These are phyloP conservation scores for Penicillium samsonianum DNA, from an alignment of 495 filamentous ascomycete genomes.

Conservation along the genomic window DNA sequence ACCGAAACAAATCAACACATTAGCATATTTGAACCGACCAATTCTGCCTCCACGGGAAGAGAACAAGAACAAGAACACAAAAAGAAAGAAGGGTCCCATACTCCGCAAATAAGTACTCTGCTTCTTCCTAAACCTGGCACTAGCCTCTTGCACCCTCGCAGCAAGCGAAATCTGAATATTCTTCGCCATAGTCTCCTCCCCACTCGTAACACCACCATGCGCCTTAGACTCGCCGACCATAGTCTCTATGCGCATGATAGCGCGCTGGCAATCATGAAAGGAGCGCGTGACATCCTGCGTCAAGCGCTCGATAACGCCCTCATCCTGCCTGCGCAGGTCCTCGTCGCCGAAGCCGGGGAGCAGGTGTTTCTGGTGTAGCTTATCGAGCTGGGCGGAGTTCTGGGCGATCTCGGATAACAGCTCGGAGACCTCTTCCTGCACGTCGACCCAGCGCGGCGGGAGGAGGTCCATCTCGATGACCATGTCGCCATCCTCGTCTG, in stretches of 20 bases:
- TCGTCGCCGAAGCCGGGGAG: slow-evolving; percentile 97
- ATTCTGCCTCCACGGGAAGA: neutral
- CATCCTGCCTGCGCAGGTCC: slow-evolving; percentile 76
- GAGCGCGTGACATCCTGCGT: slow-evolving; percentile 85
- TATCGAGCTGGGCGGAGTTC: slow-evolving; percentile 81
- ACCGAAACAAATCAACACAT: slow-evolving; percentile 5
- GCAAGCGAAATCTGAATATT: slow-evolving; percentile 94
- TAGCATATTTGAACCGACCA: slow-evolving; percentile 7
- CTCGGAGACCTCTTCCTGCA: slow-evolving; percentile 90
- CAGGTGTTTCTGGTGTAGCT: slow-evolving; percentile 95
- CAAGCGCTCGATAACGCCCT: slow-evolving; percentile 82
- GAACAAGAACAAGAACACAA: neutral
- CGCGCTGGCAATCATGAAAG: slow-evolving; percentile 86
- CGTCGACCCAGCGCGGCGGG: slow-evolving; percentile 92
- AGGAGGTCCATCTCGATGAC: slow-evolving; percentile 98
- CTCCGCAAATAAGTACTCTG: slow-evolving; percentile 96
- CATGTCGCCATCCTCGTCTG: slow-evolving; percentile 83
- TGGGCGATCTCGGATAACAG: slow-evolving; percentile 75
- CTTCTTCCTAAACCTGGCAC: slow-evolving; percentile 90
- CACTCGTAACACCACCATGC: slow-evolving; percentile 65
- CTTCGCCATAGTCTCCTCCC: slow-evolving; percentile 91
- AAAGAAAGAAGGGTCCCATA: slow-evolving; percentile 38
- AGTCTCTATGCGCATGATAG: slow-evolving; percentile 81
- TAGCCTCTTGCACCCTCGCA: slow-evolving; percentile 85
- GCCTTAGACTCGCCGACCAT: slow-evolving; percentile 77